Conservation (phyloP, 2,329 filamentous ascomycete genomes). For the Microdochium trichocladiopsis region DNA sequence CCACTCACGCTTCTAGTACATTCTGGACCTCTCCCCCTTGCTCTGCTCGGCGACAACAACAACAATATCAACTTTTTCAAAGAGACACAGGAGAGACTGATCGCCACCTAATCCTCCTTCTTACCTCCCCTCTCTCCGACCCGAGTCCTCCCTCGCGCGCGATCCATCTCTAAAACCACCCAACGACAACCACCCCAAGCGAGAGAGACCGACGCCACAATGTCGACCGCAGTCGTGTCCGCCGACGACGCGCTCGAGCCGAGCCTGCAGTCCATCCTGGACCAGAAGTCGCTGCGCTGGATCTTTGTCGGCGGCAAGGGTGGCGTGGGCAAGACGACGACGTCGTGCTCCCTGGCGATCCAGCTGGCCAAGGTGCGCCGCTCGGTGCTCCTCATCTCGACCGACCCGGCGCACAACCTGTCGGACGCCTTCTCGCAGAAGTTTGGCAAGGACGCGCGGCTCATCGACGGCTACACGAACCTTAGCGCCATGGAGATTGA, state of each 20-base stretch:
- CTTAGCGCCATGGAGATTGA: slow-evolving; percentile 99
- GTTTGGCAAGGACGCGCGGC: slow-evolving; percentile 95
- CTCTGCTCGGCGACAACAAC: too few species aligned
- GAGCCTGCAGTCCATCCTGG: slow-evolving; percentile 86
- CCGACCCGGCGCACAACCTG: slow-evolving; percentile 95
- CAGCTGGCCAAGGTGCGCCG: slow-evolving; percentile 93
- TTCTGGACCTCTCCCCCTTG: too few species aligned
- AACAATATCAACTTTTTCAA: too few species aligned
- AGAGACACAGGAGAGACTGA: too few species aligned
- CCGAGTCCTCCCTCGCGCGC: too few species aligned
- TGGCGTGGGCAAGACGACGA: slow-evolving; percentile 98
- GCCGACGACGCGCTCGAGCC: slow-evolving; percentile 78
- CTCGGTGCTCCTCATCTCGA: slow-evolving; percentile 95
- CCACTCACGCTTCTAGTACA: too few species aligned
- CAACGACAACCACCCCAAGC: neutral
- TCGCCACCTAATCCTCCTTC: neutral
- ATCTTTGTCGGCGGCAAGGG: slow-evolving; percentile 99
- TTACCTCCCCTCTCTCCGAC: neutral
- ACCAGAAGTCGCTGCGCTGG: slow-evolving; percentile 94
- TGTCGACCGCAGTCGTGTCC: slow-evolving; percentile 36
- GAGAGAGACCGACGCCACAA: slow-evolving; percentile 12
- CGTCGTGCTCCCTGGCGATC: slow-evolving; percentile 95
- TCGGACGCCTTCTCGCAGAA: slow-evolving; percentile 98
- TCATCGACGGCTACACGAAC: slow-evolving; percentile 87
- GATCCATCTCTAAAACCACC: neutral